Evolutionary conservation across 352 stramenopile genomes (phyloP).

Genomic region (Aphanomyces cochlioides): DNA sequence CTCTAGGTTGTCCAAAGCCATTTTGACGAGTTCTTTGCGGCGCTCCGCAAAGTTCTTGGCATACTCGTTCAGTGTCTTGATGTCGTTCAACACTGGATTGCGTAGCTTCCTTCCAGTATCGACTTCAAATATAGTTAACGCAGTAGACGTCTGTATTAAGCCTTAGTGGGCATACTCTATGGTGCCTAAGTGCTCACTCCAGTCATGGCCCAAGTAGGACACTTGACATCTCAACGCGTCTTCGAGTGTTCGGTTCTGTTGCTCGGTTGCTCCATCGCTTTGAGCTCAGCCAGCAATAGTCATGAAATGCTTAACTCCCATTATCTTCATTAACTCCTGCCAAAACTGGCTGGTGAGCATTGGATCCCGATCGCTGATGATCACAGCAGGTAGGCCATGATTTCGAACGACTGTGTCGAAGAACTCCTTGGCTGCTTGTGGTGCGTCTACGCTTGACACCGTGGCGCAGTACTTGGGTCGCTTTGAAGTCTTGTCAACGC

Average conservation of each 20-base stretch:
- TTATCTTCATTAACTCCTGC: not conserved
- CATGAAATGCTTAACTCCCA: not conserved
- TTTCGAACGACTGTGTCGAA: conserved; percentile 15
- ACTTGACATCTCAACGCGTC: conserved; percentile 2
- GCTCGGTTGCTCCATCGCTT: not conserved
- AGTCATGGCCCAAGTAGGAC: conserved; percentile 25
- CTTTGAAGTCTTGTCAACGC: conserved; percentile 36
- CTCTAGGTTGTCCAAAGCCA: not conserved
- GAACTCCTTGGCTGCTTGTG: conserved; percentile 2
- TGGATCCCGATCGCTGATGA: not conserved
- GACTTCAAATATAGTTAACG: not conserved
- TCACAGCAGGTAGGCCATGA: not conserved
- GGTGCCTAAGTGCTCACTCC: conserved; percentile 15
- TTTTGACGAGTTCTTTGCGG: not conserved
- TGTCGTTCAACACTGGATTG: not conserved
- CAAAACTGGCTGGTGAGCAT: not conserved
- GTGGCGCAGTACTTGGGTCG: conserved; percentile 30
- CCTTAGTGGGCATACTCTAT: conserved; percentile 26
- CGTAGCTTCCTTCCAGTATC: not conserved
- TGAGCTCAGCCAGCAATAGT: not conserved
- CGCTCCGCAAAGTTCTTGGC: conserved; percentile 17
- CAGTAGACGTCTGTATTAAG: conserved; percentile 18
- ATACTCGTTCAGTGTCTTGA: not conserved
- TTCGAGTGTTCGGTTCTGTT: not conserved
- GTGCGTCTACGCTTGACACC: not conserved